phyloP scores from a whole-genome alignment of 345 rosid species.

The Boechera divaricarpa region DNA sequence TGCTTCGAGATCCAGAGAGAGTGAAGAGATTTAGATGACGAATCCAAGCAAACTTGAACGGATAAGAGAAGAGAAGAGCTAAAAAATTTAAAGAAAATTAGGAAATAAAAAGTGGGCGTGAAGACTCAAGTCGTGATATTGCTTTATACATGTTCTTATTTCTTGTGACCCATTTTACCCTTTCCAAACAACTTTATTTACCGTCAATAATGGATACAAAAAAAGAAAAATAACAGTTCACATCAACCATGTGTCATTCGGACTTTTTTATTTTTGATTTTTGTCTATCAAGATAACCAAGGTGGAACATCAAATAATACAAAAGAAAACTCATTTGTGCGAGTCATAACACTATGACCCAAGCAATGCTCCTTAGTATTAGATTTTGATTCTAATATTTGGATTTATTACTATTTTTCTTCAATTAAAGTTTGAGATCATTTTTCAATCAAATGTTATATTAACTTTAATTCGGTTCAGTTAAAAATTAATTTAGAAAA shows the following conservation, averaged over 20 bases:
- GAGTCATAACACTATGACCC: neutral
- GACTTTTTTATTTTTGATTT: neutral
- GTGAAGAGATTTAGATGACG: constrained; percentile 14
- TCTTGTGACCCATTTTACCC: constrained; percentile 33
- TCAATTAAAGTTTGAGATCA: neutral
- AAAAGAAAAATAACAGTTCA: neutral
- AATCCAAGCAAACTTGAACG: neutral
- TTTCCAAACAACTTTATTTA: neutral
- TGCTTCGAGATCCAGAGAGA: constrained; percentile 37
- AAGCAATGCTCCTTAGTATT: neutral
- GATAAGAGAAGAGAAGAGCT: constrained; percentile 24
- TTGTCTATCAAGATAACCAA: neutral
- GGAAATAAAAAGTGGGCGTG: constrained; percentile 24
- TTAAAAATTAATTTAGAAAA: neutral
- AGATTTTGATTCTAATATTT: neutral
- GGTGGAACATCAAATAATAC: neutral
- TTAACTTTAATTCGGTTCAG: neutral
- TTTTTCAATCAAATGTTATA: neutral
- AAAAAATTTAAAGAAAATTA: neutral
- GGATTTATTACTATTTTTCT: neutral
- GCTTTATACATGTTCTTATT: constrained; percentile 28
- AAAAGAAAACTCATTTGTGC: neutral
- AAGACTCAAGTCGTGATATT: constrained; percentile 13
- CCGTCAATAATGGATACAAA: neutral
- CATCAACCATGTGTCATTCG: neutral